Evolutionary conservation across 2,329 filamentous ascomycete species (phyloP).

Genomic region (Pseudogymnoascus sp.): DNA sequence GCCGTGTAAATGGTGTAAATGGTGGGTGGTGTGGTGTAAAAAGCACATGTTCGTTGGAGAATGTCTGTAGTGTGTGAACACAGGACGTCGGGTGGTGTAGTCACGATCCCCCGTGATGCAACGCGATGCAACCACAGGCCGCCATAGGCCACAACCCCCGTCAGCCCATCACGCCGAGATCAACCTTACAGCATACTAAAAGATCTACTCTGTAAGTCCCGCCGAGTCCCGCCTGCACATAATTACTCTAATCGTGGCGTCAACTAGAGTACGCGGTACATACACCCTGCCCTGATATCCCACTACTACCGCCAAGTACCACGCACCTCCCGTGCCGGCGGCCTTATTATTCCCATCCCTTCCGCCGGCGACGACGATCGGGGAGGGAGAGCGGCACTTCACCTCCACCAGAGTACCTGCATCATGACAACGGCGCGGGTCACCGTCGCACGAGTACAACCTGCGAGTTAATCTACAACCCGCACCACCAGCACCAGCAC

Average conservation of each 20-base stretch:
- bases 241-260: neutral
- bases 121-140: neutral
- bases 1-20: neutral
- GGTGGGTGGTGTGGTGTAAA: neutral
- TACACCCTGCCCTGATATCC: neutral
- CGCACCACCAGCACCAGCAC: neutral
- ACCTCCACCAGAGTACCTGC: conserved; percentile 3
- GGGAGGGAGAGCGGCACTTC: neutral
- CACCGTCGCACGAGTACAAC: neutral
- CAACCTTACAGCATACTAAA: neutral
- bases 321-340: neutral
- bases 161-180: neutral
- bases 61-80: neutral
- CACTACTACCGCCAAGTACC: neutral
- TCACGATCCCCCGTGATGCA: neutral
- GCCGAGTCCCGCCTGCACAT: neutral
- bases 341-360: conserved; percentile 4
- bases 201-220: neutral
- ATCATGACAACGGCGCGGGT: conserved; percentile 5
- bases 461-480: neutral
- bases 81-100: neutral
- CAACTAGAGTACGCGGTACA: neutral
- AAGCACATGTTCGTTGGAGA: neutral
- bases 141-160: neutral
- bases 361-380: conserved; percentile 3